Evolutionary conservation across 1,139 yeast genomes (phyloP), one percentile per base, ranked within the genome.

Genomic region (Tardiomyces depauwii): DNA sequence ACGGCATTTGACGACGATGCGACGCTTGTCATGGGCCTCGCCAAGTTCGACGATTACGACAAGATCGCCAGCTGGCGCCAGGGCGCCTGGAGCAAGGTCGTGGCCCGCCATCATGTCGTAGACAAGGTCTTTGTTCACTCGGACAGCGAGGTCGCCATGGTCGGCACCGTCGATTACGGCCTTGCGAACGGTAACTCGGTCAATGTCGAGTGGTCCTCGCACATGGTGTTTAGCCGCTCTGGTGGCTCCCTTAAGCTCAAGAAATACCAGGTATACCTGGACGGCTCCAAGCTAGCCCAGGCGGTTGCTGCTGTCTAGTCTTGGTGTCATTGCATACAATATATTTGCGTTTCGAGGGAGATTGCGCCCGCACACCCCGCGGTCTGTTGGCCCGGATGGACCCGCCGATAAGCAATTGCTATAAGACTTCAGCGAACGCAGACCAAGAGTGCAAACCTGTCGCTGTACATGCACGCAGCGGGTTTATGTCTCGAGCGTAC

Each of bases 101-200:
- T 55, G 3, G 42, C 51, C 19, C 52, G 63, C 43, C 59, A 55
- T 43, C 64, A 60, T 41, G 58, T 57, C n/a, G 58, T 57, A 11
- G 40, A 47, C 10, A 51, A 57, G 42, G 60, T 60, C 18, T 58
- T 56, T 27, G 45, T 44, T 12, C 49, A 57, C 21, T 39, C 45
- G 2, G 42, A 23, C 14, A n/a, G 36, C 19, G 51, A 48, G n/a
- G 19, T 48, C 18, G 50, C 58, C 42, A 46, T 60, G 41, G 54
- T 54, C 44, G 64, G 64, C 14, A 52, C 51, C 45, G 63, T 60
- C 30, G 60, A 59, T 16, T 60, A 58, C 42, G 50, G 52, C 10
- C 46, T 60, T 38, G 50, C 49, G 39, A 55, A 59, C 42, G 62
- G 60, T 5, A 54, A 51, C 36, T 38, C 41, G 4, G 43, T 56